Evolutionary conservation across 192 early-diverging fungal genomes (phyloP).

Genomic region (Backusella luteola): DNA sequence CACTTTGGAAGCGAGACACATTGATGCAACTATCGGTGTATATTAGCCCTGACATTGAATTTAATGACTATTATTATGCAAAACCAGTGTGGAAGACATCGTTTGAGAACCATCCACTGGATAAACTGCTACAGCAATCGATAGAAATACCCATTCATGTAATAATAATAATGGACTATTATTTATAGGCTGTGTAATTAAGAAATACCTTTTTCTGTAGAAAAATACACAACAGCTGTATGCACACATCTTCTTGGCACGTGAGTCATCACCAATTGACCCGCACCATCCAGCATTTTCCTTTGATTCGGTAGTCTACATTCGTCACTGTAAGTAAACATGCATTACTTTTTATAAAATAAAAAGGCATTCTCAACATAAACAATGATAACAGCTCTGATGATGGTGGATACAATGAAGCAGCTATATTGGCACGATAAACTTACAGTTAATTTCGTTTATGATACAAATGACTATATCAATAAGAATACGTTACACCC

Average conservation of each 20-base stretch:
- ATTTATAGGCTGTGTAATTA: not conserved
- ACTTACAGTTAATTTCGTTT: slow-evolving; percentile 63
- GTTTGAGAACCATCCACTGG: slow-evolving; percentile 26
- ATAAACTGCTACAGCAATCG: not conserved
- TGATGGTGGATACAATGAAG: not conserved
- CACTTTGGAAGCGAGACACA: slow-evolving; percentile 28
- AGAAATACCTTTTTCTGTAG: not conserved
- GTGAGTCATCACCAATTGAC: slow-evolving; percentile 39
- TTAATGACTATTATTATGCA: slow-evolving; percentile 40
- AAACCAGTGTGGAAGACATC: slow-evolving; percentile 41
- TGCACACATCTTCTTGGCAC: slow-evolving; percentile 57
- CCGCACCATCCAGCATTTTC: slow-evolving; percentile 38
- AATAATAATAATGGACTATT: not conserved
- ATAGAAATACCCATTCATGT: not conserved
- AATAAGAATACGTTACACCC: slow-evolving; percentile 49
- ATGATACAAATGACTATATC: slow-evolving; percentile 44
- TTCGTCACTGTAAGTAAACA: slow-evolving; percentile 45
- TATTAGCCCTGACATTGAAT: slow-evolving; percentile 41
- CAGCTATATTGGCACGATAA: slow-evolving; percentile 71
- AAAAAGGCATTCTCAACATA: not conserved
- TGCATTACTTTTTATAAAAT: not conserved
- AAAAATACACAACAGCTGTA: slow-evolving; percentile 53
- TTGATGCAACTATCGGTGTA: slow-evolving; percentile 49
- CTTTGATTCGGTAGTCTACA: slow-evolving; percentile 45
- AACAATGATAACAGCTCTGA: not conserved